Percentiles rank a stretch among this genome's conserved stretches.
Conservation (phyloP, 2,329 filamentous ascomycete genomes). For the Colletotrichum theobromicola region DNA sequence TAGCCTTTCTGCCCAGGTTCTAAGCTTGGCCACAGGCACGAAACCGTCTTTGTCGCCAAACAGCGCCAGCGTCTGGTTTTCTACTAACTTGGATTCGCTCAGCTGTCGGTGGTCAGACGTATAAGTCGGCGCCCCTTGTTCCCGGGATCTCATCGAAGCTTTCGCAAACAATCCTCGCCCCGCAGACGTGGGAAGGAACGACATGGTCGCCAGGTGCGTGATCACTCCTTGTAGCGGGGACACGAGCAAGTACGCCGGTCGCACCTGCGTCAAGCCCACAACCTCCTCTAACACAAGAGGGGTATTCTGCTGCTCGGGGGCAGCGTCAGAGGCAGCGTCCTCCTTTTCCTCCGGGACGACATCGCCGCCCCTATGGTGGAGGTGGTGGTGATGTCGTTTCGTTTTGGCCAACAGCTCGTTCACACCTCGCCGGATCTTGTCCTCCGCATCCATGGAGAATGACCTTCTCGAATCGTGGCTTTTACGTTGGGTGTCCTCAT, state of each 20-base stretch:
- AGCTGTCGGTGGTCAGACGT: slow-evolving; percentile 2
- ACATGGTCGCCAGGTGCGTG: slow-evolving; percentile 67
- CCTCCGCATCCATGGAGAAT: slow-evolving; percentile 51
- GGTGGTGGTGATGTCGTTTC: slow-evolving; percentile 25
- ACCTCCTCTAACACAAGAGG: slow-evolving; percentile 35
- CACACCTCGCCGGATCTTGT: slow-evolving; percentile 51
- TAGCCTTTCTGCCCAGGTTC: slow-evolving; percentile 68
- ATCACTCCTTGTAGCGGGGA: slow-evolving; percentile 70
- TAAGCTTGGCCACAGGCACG: slow-evolving; percentile 67
- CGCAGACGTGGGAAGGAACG: slow-evolving; percentile 44
- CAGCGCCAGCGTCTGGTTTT: slow-evolving; percentile 68
- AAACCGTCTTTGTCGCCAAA: slow-evolving; percentile 82
- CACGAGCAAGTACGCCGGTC: slow-evolving; percentile 66
- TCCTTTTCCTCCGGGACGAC: neutral
- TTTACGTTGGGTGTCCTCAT: slow-evolving; percentile 45
- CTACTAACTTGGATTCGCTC: slow-evolving; percentile 61
- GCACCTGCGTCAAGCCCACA: slow-evolving; percentile 39
- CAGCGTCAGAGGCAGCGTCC: slow-evolving; percentile 26
- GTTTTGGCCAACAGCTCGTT: slow-evolving; percentile 52
- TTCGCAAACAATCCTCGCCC: slow-evolving; percentile 22
- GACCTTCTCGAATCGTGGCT: slow-evolving; percentile 42
- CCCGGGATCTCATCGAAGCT: neutral
- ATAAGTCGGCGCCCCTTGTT: slow-evolving; percentile 13
- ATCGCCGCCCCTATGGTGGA: slow-evolving; percentile 21
- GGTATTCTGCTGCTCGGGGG: slow-evolving; percentile 24